Evolutionary conservation across 2,329 filamentous ascomycete species (phyloP), one percentile per base, ranked within the genome.

Genomic region (Hyphodiscus sp.): DNA sequence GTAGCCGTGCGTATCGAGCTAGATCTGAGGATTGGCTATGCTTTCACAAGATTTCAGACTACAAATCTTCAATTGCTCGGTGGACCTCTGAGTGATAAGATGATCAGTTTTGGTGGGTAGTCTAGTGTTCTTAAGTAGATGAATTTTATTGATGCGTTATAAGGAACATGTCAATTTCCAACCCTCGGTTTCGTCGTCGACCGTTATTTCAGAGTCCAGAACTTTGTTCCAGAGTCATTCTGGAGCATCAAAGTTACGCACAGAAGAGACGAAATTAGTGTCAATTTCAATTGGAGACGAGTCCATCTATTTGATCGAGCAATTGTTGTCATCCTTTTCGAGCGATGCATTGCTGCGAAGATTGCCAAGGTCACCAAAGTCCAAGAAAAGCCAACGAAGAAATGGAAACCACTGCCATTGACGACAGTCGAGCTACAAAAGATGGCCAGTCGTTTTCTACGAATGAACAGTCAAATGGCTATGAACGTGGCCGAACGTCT

Each of bases 341-440:
- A 99, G 70, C 78, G 86, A 62, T 97, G 91, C 62, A 76, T 99
- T 11, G 69, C 75, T 8, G 87, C 90, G 13, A 89, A 86, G 63
- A 81, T 74, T 15, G 92, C 91, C 19, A 87, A 83, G 61, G 88
- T 99, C 18, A 86, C 77, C 33, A 95, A 90, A 63, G 89, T 96
- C 51, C 83, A 89, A 61, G 89, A 91, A 67, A 96, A 95, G 67
- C 89, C 91, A 1, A 95, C 91, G 0, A 91, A 85, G 65, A 96
- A 95, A 71, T 96, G 87, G 86, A 92, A 92, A 64, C 94, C 94
- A 0, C 72, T 99, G 13, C 94, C 94, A 4, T 75, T 99, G 60
- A 99, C 94, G 0, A 99, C 94, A 0, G 91, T 99, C 19, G 94
- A 97, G 68, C 75, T 99, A 19, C 94, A 99, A 67, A 99, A 97